These are phyloP conservation scores for Tricladium varicosporioides DNA, from an alignment of 2,329 filamentous ascomycete species.

Conservation along the genomic window DNA sequence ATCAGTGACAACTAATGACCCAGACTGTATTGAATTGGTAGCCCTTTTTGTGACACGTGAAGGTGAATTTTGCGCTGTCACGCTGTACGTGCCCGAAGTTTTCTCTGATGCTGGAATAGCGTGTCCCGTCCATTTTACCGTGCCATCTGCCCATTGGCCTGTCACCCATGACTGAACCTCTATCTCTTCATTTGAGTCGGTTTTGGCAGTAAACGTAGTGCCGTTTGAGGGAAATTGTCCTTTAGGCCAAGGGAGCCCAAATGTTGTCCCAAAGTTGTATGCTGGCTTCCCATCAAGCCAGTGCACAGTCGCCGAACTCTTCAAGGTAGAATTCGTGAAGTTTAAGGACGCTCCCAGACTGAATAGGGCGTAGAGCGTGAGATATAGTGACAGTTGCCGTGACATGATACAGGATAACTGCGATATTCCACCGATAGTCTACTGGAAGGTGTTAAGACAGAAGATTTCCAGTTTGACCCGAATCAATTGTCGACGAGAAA, in stretches of 20 bases:
- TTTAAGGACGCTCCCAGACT: too few species aligned
- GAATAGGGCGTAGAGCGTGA: too few species aligned
- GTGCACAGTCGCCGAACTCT: slow-evolving; percentile 14
- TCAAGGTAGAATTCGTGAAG: slow-evolving; percentile 1
- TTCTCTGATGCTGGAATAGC: slow-evolving; percentile 46
- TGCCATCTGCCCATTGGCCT: slow-evolving; percentile 58
- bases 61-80: slow-evolving; percentile 26
- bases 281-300: slow-evolving; percentile 21
- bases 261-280: slow-evolving; percentile 21
- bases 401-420: too few species aligned
- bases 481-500: too few species aligned
- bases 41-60: not conserved
- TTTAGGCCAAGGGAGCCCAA: slow-evolving; percentile 22
- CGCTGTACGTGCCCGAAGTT: slow-evolving; percentile 42
- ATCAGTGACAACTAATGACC: not conserved
- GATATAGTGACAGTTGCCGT: too few species aligned
- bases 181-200: not conserved
- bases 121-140: slow-evolving; percentile 61
- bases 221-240: slow-evolving; percentile 14
- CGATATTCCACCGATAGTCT: too few species aligned
- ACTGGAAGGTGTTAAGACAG: too few species aligned
- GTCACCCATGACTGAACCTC: slow-evolving; percentile 54
- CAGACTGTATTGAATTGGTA: not conserved
- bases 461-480: too few species aligned
- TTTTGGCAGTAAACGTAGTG: slow-evolving; percentile 18